Base-by-base conservation (phyloP, 2,329 filamentous ascomycete genomes). In the Alternaria dauci region DNA sequence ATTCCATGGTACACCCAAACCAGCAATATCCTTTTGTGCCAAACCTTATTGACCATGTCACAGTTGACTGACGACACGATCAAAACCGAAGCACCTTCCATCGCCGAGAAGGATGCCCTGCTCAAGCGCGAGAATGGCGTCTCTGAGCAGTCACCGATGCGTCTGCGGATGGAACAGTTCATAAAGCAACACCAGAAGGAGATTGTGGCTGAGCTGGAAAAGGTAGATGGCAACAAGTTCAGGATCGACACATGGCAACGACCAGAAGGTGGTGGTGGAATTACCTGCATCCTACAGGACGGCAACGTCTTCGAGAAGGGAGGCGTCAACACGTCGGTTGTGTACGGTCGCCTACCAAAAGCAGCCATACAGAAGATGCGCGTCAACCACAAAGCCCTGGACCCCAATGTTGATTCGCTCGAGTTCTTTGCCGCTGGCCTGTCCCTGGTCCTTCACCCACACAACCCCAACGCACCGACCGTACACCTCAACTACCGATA, bases 401-500 rank as follows among this genome's bases (percentile, higher is more conserved):
- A 90, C 38, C 86, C 89, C 16, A 86, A 89, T 65, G 88, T 95
- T 39, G 91, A 97, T 51, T 91, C 89, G 43, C 84, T 99, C 62
- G 92, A 94, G 72, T 99, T 98, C 86, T 99, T 98, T 78, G 95
- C 94, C 20, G 91, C 94, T 1, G 95, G 95, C 5, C 84, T 99
- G 54, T 97, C 93, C 75, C 86, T 99, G 79, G 94, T 99, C 26
- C 84, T 98, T 53, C 95, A 99, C 79, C 95, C 95, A 2, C 86
- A 88, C 71, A 99, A 99, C 80, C 95, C 95, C 48, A 96, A 97
- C 90, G 94, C 94, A 8, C 95, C 95, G 0, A 99, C 95, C 0
- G 95, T 99, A 18, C 95, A 99, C 79, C 86, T 99, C 70, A 99
- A 99, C 84, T 98, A 98, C 84, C 89, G 95, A 58, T 99, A 99